Base-by-base conservation (phyloP, 768 basidiomycete species). In the Phanerochaete carnosa region DNA sequence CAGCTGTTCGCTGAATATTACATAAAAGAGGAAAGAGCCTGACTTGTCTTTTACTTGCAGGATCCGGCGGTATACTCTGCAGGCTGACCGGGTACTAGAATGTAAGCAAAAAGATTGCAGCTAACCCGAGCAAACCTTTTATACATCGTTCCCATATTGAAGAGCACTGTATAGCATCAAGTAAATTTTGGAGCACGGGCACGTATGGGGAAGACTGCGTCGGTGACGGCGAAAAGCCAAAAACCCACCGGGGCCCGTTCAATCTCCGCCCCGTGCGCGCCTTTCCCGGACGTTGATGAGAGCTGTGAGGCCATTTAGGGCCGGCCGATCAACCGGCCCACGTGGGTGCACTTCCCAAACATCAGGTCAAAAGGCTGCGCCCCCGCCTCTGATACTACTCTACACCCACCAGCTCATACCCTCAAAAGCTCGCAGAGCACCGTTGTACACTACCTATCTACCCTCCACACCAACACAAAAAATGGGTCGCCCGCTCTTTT, bases 401-500 rank as follows among this genome's bases (percentile, higher is more conserved):
- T 39, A 39, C 35, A 11, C 2, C 32, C 53, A 22, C 33, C 32
- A 43, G 23, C 16, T 7, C 60, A 62, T 62, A 62, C 60, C 60
- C 60, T 46, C 55, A 62, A 62, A 62, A 62, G 60, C 60, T 62
- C 60, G 45, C 54, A 54, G n/a, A 62, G 60, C 60, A 57, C 55
- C 60, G 55, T 52, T 62, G 60, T 62, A 62, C 60, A 62, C 33
- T 57, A 49, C 26, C 26, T 49, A 16, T 43, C 39, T 55, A 30
- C 28, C 33, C 30, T 46, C 57, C 6, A 49, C 45, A 32, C 32
- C 32, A 51, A 29, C 8, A 13, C 1, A 16, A 12, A 43, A 5
- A n/a, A 66, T 66, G 65, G 65, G 65, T 53, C 62, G 65, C 39
- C 65, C 65, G 19, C 63, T 66, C 57, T 66, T 59, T 58, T 66